phyloP scores from a whole-genome alignment of 23 red algal species.

The Pyropia yezoensis region DNA sequence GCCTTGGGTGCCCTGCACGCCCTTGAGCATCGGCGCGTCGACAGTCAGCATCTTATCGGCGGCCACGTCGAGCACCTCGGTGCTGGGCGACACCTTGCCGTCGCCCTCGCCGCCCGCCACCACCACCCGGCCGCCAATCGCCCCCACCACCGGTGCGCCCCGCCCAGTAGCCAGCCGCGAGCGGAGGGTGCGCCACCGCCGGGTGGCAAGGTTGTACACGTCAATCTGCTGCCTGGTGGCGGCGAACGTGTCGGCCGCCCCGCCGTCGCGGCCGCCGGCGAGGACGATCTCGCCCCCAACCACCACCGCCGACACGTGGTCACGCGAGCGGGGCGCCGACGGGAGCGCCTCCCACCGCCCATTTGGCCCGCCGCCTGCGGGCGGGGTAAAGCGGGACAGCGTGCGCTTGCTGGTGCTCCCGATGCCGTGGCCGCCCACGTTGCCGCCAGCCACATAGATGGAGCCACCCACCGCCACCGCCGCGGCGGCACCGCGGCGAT shows the following conservation, averaged over 20 bases:
- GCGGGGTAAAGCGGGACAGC: constrained; percentile 1
- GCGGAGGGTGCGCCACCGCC: constrained; percentile 33
- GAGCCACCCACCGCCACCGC: constrained; percentile 18
- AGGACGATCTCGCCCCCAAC: constrained; percentile 27
- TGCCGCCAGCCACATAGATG: constrained; percentile 53
- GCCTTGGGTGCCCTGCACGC: constrained; percentile 18
- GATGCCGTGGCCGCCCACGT: constrained; percentile 48
- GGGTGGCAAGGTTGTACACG: constrained; percentile 27
- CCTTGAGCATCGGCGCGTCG: constrained; percentile 13
- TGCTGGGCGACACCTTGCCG: constrained; percentile 7
- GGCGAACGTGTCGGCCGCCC: constrained; percentile 22
- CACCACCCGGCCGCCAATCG: constrained; percentile 16
- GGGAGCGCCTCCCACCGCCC: constrained; percentile 21
- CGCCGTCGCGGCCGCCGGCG: constrained; percentile 56
- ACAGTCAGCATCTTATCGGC: not conserved
- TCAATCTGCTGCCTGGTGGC: constrained; percentile 14
- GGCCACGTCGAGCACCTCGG: constrained; percentile 50
- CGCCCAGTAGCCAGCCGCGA: constrained; percentile 24
- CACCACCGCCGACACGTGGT: constrained; percentile 38
- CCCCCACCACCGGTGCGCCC: constrained; percentile 19
- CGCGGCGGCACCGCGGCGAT: constrained; percentile 25
- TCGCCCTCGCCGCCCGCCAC: constrained; percentile 51
- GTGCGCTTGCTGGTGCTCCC: constrained; percentile 18
- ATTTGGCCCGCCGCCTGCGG: constrained; percentile 11
- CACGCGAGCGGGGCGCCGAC: constrained; percentile 14